Evolutionary conservation across 2,329 filamentous ascomycete species (phyloP).

Genomic region (Fusarium transvaalense): DNA sequence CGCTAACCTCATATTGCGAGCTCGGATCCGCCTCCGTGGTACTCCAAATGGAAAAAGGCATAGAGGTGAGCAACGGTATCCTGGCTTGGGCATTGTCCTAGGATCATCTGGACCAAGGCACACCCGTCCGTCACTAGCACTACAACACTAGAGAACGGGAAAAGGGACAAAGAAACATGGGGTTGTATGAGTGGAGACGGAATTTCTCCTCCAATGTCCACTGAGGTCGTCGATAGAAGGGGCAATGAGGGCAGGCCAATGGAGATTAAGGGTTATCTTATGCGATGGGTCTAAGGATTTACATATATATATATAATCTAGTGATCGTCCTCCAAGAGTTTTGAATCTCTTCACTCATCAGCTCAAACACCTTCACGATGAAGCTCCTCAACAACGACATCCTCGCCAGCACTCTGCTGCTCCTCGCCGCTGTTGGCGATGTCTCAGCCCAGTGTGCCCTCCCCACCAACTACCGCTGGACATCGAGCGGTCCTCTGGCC

Average conservation of each 20-base stretch:
- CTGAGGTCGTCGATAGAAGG: neutral
- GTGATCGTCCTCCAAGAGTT: neutral
- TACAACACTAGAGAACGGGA: neutral
- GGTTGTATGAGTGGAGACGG: neutral
- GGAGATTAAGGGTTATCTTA: neutral
- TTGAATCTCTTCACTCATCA: neutral
- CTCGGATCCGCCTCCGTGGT: constrained; percentile 28
- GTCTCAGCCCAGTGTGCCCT: constrained; percentile 14
- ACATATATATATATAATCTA: constrained; percentile 9
- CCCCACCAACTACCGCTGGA: constrained; percentile 16
- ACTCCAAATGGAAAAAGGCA: constrained; percentile 18
- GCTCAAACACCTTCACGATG: neutral
- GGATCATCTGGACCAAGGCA: constrained; percentile 20
- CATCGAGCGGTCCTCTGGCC: constrained; percentile 10
- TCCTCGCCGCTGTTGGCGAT: constrained; percentile 21
- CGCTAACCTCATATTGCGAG: constrained; percentile 12
- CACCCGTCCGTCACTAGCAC: constrained; percentile 3
- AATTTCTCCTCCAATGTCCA: constrained; percentile 11
- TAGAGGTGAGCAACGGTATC: neutral
- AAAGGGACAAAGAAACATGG: neutral
- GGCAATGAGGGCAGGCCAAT: neutral
- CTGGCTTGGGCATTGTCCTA: constrained; percentile 10
- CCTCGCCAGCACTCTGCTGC: constrained; percentile 2
- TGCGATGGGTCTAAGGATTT: neutral
- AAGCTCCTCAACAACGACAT: constrained; percentile 13